Conservation (phyloP, 805 yeast genomes). For the Sugiyamaella smithiae region DNA sequence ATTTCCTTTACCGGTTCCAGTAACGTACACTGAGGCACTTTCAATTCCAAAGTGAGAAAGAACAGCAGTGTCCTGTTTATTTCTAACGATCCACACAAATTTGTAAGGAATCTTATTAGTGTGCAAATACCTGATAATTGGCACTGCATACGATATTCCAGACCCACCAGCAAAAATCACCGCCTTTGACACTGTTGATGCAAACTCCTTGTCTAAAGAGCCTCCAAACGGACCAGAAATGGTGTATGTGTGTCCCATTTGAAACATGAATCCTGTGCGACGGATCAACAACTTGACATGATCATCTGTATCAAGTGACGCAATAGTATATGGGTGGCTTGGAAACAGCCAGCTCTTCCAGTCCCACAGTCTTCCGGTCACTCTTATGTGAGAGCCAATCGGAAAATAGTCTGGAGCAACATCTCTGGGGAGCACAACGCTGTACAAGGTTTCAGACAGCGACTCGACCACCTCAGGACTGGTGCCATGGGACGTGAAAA, state of each 20-base stretch:
- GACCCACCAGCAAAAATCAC: constrained; percentile 68
- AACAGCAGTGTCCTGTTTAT: constrained; percentile 70
- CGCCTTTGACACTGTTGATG: constrained; percentile 42
- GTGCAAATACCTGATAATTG: constrained; percentile 68
- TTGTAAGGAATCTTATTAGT: constrained; percentile 62
- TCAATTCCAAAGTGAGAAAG: constrained; percentile 63
- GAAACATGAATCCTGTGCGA: constrained; percentile 36
- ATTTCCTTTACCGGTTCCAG: constrained; percentile 34
- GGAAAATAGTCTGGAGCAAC: constrained; percentile 35
- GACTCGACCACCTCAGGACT: constrained; percentile 30
- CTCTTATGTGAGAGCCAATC: constrained; percentile 51
- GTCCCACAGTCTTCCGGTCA: constrained; percentile 26
- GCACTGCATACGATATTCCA: constrained; percentile 80
- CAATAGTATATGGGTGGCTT: constrained; percentile 46
- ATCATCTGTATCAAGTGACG: constrained; percentile 52
- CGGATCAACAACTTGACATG: constrained; percentile 36
- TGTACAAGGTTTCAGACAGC: constrained; percentile 45
- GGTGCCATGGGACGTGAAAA: constrained; percentile 29
- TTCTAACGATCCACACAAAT: constrained; percentile 85
- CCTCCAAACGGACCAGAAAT: constrained; percentile 40
- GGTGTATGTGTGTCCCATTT: constrained; percentile 28
- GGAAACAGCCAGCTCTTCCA: constrained; percentile 42
- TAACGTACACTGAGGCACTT: constrained; percentile 23
- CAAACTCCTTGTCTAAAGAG: constrained; percentile 37
- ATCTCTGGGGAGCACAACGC: constrained; percentile 49